A percentile compares a stretch with the other conserved stretches of the same genome.
These are phyloP conservation scores for Penicillium manginii DNA, from an alignment of 495 filamentous ascomycete genomes.

Conservation along the genomic window DNA sequence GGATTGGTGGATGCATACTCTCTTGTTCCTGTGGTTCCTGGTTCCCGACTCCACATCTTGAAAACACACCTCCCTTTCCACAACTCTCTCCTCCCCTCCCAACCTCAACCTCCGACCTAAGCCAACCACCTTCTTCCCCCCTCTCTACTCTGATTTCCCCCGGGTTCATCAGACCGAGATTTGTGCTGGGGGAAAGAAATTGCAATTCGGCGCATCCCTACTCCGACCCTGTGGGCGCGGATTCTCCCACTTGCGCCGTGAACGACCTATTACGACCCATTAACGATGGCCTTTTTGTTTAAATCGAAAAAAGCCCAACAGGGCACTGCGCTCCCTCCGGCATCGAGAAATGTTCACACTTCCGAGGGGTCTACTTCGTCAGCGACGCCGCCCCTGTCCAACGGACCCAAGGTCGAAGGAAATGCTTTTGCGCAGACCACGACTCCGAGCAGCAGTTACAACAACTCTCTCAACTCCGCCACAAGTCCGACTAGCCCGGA, in stretches of 20 bases:
- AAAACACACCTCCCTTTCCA: constrained; percentile 26
- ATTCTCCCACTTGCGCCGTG: constrained; percentile 24
- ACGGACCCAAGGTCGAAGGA: constrained; percentile 47
- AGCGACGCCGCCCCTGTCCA: constrained; percentile 32
- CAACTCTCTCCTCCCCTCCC: constrained; percentile 6
- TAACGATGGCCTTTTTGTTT: constrained; percentile 65
- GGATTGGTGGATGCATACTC: constrained; percentile 26
- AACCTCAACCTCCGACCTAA: constrained; percentile 3
- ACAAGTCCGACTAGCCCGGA: constrained; percentile 49
- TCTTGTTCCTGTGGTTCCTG: constrained; percentile 34
- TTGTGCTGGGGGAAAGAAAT: constrained; percentile 15
- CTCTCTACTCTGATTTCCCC: not conserved
- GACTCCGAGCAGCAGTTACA: constrained; percentile 66
- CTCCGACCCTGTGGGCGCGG: constrained; percentile 13
- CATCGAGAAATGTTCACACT: constrained; percentile 55
- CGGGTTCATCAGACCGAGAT: not conserved
- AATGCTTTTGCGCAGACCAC: constrained; percentile 50
- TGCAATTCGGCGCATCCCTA: constrained; percentile 20
- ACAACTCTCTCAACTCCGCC: constrained; percentile 64
- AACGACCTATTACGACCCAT: constrained; percentile 47
- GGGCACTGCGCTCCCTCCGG: constrained; percentile 52
- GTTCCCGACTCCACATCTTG: constrained; percentile 35
- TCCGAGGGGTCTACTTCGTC: constrained; percentile 46
- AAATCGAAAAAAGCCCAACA: constrained; percentile 63
- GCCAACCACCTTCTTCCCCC: not conserved